Percentiles rank a stretch among this genome's conserved stretches.
phyloP scores from a whole-genome alignment of 140 eudicot species.

The Ambrosia hybrid region DNA sequence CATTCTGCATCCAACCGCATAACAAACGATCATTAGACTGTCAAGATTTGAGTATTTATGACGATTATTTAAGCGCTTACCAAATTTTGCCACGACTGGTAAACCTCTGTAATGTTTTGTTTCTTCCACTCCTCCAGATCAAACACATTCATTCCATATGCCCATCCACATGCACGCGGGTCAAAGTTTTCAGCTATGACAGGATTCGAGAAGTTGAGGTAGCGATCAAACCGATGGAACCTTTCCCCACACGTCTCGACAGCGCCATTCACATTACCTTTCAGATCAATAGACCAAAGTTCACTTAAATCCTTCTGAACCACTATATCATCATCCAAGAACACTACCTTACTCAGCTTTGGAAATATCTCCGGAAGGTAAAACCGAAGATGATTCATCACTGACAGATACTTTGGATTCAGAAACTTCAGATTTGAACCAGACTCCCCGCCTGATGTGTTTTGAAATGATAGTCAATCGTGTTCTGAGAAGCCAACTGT shows the following conservation, averaged over 20 bases:
- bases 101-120: slow-evolving; percentile 85
- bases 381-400: slow-evolving; percentile 90
- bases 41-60: background rate
- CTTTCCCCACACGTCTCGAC: slow-evolving; percentile 94
- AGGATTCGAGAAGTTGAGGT: slow-evolving; percentile 87
- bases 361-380: slow-evolving; percentile 94
- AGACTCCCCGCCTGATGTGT: slow-evolving; percentile 61
- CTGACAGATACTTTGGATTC: slow-evolving; percentile 87
- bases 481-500: slow-evolving; percentile 72
- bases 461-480: slow-evolving; percentile 83
- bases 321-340: slow-evolving; percentile 93
- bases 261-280: slow-evolving; percentile 92
- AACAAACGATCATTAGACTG: background rate
- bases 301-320: slow-evolving; percentile 81
- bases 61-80: slow-evolving; percentile 35
- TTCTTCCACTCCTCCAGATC: slow-evolving; percentile 84
- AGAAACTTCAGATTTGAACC: slow-evolving; percentile 79
- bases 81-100: slow-evolving; percentile 89
- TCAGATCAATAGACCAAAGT: slow-evolving; percentile 78
- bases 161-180: slow-evolving; percentile 98
- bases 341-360: slow-evolving; percentile 73
- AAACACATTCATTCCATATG: slow-evolving; percentile 88
- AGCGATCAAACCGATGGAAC: slow-evolving; percentile 91
- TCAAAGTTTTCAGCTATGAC: slow-evolving; percentile 73
- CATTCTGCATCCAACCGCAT: slow-evolving; percentile 52